Base-by-base conservation (phyloP, 345 rosid species). In the Xanthoceras sorbifolium region DNA sequence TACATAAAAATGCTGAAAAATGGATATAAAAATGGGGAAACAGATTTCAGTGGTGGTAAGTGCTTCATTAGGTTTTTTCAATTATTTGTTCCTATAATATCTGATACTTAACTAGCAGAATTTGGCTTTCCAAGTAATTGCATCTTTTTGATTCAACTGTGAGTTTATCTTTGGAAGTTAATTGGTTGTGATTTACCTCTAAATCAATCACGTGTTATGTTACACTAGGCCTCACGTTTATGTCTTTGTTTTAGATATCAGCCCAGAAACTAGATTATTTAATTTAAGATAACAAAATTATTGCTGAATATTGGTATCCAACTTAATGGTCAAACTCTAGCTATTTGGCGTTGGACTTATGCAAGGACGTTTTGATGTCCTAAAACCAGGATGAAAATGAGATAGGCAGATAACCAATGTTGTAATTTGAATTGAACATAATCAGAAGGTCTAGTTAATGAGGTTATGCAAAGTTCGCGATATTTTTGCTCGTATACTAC, bases 31-130 rank as follows among this genome's bases (percentile, higher is more conserved):
- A 76, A 82, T 72, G 84, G 62, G 61, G 82, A 87, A 85, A 71
- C 68, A 50, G 55, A 61, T 34, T 64, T 68, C 29, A 72, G 74
- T 80, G 83, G 74, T 74, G 92, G 97, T 93, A 75, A 77, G 87
- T 77, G 64, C 54, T 54, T 70, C 22, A 44, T 40, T 8, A 34
- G 61, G 9, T 63, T 12, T 78, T 69, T 77, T 34, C 26, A 42
- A 64, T 59, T 31, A 72, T 63, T 67, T 76, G 57, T 62, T 52
- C 31, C 22, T 59, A 38, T 55, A 71, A 17, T 28, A 34, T 55
- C 55, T 5, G 42, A 59, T 28, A 25, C 74, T 46, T 42, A 12
- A 20, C 28, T 57, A 23, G 25, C 26, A 9, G n/a, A 63, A 34
- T 36, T 57, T 52, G 38, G 76, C 50, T 81, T 78, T 48, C 59